Conservation (phyloP, 192 early-diverging fungal species). For the Radiomyces spectabilis region DNA sequence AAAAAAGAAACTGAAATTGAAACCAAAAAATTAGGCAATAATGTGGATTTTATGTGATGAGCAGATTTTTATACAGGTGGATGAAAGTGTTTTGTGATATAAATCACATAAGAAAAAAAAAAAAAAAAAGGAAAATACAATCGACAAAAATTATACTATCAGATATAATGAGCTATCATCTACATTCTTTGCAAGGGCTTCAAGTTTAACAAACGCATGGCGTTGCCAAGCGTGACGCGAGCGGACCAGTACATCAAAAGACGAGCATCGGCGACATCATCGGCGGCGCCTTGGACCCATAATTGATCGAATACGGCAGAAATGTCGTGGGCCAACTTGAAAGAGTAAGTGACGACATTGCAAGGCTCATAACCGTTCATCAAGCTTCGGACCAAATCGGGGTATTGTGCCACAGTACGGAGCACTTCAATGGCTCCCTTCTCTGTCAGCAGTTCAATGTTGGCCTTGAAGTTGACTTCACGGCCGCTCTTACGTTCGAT, state of each 20-base stretch:
- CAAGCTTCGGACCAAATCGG: slow-evolving; percentile 72
- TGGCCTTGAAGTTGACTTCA: slow-evolving; percentile 51
- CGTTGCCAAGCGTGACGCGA: slow-evolving; percentile 79
- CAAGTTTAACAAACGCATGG: slow-evolving; percentile 74
- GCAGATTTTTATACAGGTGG: no score
- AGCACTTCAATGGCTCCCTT: slow-evolving; percentile 64
- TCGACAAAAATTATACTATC: no score
- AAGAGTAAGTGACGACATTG: slow-evolving; percentile 76
- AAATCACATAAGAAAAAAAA: no score
- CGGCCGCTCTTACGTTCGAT: slow-evolving; percentile 77
- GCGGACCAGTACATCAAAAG: slow-evolving; percentile 82
- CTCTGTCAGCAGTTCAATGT: slow-evolving; percentile 67
- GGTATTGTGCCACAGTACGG: slow-evolving; percentile 72
- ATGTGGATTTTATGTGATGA: no score
- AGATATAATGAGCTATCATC: no score
- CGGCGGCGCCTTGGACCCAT: slow-evolving; percentile 65
- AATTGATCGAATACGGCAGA: slow-evolving; percentile 72
- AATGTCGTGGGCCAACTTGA: slow-evolving; percentile 75
- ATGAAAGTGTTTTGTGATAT: no score
- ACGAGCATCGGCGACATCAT: slow-evolving; percentile 77
- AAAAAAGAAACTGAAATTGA: no score
- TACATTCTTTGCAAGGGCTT: slow-evolving; percentile 89
- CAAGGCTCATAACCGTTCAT: slow-evolving; percentile 71
- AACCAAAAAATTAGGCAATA: no score
- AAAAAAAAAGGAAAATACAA: no score